phyloP scores from a whole-genome alignment of 2,329 filamentous ascomycete genomes.

The Neofusicoccum ribis region DNA sequence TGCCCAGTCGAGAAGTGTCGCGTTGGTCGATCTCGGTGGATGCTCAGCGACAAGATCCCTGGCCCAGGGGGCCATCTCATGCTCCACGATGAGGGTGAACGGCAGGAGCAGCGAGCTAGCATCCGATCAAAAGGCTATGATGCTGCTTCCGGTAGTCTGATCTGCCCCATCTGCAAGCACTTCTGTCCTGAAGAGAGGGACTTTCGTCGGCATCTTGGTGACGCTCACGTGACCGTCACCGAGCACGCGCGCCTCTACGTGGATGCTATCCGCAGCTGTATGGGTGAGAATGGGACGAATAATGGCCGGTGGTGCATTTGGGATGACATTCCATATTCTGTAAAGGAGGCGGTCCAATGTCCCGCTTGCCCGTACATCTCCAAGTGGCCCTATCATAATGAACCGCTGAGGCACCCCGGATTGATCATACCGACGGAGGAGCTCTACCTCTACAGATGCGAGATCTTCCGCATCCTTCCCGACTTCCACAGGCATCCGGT shows the following conservation, averaged over 20 bases:
- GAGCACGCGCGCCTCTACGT: not conserved
- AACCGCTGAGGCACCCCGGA: too few relatives aligned
- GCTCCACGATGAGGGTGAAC: not conserved
- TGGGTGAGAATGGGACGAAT: not conserved
- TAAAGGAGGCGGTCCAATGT: too few relatives aligned
- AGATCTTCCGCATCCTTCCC: not conserved
- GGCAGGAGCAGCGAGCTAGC: not conserved
- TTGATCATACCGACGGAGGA: not conserved
- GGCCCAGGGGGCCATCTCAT: not conserved
- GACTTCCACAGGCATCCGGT: not conserved
- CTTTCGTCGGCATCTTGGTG: not conserved
- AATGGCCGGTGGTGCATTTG: not conserved
- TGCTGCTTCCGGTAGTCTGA: not conserved
- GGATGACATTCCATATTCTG: not conserved
- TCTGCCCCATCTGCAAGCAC: not conserved
- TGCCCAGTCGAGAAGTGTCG: not conserved
- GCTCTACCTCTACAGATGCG: not conserved
- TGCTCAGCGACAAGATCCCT: not conserved
- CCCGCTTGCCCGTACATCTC: too few relatives aligned
- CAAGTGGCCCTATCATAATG: too few relatives aligned
- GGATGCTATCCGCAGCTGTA: not conserved
- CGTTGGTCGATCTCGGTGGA: not conserved
- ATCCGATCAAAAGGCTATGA: not conserved
- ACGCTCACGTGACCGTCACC: not conserved
- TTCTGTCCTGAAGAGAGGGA: not conserved